A percentile compares a stretch with the other conserved stretches of the same genome.
These are phyloP conservation scores for Antrodiella citrinella DNA, from an alignment of 768 basidiomycete genomes.

Conservation along the genomic window DNA sequence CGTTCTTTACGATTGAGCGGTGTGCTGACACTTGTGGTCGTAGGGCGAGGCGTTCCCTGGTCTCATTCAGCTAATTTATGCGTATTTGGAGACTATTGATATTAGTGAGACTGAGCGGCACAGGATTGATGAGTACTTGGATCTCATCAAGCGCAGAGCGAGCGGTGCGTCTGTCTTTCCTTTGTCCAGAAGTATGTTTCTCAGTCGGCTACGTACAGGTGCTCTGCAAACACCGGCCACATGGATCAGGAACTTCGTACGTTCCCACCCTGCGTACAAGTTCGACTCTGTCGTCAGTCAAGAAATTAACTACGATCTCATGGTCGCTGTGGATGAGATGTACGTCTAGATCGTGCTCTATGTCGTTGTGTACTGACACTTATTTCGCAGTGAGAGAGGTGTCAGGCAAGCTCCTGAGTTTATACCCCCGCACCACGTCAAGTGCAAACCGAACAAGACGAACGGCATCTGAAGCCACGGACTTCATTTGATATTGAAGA, in stretches of 20 bases:
- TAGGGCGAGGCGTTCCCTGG: slow-evolving; percentile 69
- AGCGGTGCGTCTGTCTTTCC: slow-evolving; percentile 47
- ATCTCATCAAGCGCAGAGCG: slow-evolving; percentile 70
- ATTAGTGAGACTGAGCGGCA: slow-evolving; percentile 49
- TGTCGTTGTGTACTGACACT: not conserved
- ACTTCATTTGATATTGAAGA: too few species aligned
- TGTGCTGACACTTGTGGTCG: not conserved
- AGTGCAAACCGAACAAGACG: slow-evolving; percentile 33
- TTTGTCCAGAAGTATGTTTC: not conserved
- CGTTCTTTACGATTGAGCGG: slow-evolving; percentile 1
- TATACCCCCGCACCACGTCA: slow-evolving; percentile 11
- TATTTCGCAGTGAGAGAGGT: slow-evolving; percentile 16
- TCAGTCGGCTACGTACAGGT: slow-evolving; percentile 37
- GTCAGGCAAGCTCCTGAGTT: slow-evolving; percentile 17
- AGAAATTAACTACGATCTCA: slow-evolving; percentile 91
- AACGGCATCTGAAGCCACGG: slow-evolving; percentile 56
- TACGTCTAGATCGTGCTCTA: slow-evolving; percentile 31
- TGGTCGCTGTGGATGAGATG: slow-evolving; percentile 88
- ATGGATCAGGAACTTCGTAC: slow-evolving; percentile 92
- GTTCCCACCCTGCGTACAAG: slow-evolving; percentile 85
- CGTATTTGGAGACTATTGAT: slow-evolving; percentile 83
- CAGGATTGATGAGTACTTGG: slow-evolving; percentile 70
- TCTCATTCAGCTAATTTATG: slow-evolving; percentile 69
- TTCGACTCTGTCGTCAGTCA: slow-evolving; percentile 87
- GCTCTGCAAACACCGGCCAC: slow-evolving; percentile 78